These are phyloP conservation scores for Trifolium pratense DNA, from an alignment of 306 rosid species.

Conservation along the genomic window DNA sequence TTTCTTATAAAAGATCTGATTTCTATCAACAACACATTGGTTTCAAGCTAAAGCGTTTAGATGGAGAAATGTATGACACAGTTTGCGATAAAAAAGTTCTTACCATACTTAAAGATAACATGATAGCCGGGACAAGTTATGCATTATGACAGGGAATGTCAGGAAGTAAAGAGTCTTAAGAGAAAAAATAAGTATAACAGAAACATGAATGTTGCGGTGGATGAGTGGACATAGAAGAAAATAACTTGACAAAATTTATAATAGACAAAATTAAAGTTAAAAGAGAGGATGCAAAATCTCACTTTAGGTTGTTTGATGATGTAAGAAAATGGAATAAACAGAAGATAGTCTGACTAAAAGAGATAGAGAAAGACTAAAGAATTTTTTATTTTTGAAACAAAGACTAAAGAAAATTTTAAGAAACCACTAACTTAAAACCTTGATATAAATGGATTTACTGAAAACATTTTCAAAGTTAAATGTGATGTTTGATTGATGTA, in stretches of 20 bases:
- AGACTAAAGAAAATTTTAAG: background rate
- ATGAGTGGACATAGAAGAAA: background rate
- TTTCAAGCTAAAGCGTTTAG: background rate
- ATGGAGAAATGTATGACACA: background rate
- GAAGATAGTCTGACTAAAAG: background rate
- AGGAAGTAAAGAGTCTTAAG: background rate
- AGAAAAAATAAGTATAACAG: background rate
- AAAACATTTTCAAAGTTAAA: background rate
- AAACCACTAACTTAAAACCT: background rate
- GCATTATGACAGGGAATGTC: background rate
- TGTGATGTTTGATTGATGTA: background rate
- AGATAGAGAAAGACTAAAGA: background rate
- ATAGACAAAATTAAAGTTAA: background rate
- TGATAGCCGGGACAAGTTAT: background rate
- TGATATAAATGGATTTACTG: background rate
- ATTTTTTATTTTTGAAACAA: too few relatives aligned
- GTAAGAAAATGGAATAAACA: background rate
- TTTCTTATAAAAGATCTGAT: background rate
- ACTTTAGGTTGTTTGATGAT: constrained; percentile 1
- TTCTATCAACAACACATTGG: background rate
- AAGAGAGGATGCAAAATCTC: background rate
- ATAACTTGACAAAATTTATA: background rate
- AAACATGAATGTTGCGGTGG: background rate
- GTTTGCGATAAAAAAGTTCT: background rate
- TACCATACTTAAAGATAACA: background rate